These are phyloP conservation scores for Populus nigra DNA, from an alignment of 345 rosid species.

Conservation along the genomic window DNA sequence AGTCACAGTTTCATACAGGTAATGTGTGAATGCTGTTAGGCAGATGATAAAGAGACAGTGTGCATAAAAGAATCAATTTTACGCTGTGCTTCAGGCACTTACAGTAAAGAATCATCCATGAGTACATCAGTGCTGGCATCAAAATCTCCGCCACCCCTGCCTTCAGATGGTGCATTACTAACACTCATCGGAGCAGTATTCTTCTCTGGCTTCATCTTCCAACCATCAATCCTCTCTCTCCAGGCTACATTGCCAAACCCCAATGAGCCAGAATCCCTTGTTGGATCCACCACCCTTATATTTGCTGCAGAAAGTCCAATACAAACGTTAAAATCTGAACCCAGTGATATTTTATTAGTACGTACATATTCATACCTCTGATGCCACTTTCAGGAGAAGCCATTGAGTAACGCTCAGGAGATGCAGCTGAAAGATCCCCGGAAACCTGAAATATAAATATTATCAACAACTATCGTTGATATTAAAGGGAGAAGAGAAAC, in stretches of 20 bases:
- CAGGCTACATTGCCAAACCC: conserved; percentile 42
- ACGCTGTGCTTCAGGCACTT: conserved; percentile 6
- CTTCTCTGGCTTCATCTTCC: conserved; percentile 41
- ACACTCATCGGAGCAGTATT: conserved; percentile 33
- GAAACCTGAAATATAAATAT: conserved; percentile 26
- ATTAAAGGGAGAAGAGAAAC: background rate
- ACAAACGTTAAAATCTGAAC: background rate
- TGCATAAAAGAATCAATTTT: background rate
- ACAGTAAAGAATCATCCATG: conserved; percentile 37
- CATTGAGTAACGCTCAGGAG: conserved; percentile 38
- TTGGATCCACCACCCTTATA: conserved; percentile 24
- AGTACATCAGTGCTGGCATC: conserved; percentile 35
- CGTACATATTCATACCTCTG: conserved; percentile 21
- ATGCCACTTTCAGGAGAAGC: conserved; percentile 38
- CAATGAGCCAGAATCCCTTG: conserved; percentile 27
- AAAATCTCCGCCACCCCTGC: conserved; percentile 33
- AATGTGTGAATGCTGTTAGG: background rate
- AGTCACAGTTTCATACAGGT: background rate
- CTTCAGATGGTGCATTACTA: conserved; percentile 38
- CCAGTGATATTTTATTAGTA: background rate
- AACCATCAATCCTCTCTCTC: conserved; percentile 43
- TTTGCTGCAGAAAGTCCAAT: conserved; percentile 23
- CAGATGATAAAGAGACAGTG: background rate
- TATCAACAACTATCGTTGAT: background rate
- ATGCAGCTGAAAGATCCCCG: conserved; percentile 40